Evolutionary conservation across 768 basidiomycete species (phyloP), one percentile per base, ranked within the genome.

Genomic region (Rhizopogon salebrosus): DNA sequence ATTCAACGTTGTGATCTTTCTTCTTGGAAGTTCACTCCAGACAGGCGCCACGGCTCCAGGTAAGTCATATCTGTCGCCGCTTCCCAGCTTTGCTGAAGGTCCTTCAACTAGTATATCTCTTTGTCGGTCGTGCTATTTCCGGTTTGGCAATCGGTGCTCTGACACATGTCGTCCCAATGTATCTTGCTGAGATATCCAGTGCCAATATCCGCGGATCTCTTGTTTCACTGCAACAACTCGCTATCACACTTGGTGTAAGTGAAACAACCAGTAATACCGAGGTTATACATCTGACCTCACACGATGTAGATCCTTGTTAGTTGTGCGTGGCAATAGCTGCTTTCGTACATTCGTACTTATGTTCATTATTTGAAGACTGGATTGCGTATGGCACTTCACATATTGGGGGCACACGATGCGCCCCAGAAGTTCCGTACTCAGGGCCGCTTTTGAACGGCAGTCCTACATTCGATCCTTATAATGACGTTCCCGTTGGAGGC

Each of bases 331-430:
- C 3, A 29, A 10, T 11, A 34, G n/a, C 37, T 52, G 22, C 20
- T 22, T 60, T 10, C 18, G 7, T 37, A 11, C 4, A 18, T 29
- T 20, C 3, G 27, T 11, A 27, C 4, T 4, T n/a, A 3, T 13
- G 20, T 20, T 13, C 7, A 26, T 37, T 26, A 37, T 29, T 24
- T 48, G n/a, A 58, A 68, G 64, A 70, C 46, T 70, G 67, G 67
- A 58, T 68, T 13, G 63, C 64, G 2, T 68, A 56, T 39, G 68
- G 66, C 31, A 68, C 67, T 11, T 68, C 66, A 10, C 66, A 66
- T 36, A 68, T 70, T 22, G 68, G 67, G n/a, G 66, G 67, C 29
- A 66, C 66, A 1, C 62, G 59, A 2, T 68, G 66, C 41, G 66
- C 66, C 9, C 66, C 64, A 6, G 57, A 7, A 11, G 26, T 68